A percentile compares a stretch with the other conserved stretches of the same genome.
phyloP scores from a whole-genome alignment of 75 land plant genomes.

The Cryptomeria japonica region DNA sequence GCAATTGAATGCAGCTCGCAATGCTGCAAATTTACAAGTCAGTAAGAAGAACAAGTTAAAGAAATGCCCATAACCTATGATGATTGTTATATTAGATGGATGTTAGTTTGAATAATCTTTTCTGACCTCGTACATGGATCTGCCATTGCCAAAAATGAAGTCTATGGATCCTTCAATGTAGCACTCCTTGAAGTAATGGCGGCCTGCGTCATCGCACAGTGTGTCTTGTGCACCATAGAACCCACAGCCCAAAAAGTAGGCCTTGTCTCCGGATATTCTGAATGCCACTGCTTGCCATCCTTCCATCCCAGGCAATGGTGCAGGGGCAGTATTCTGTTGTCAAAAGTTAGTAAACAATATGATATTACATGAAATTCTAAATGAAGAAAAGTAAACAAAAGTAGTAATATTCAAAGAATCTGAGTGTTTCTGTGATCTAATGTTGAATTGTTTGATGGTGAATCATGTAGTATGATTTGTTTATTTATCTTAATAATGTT shows the following conservation, averaged over 20 bases:
- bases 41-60: neutral
- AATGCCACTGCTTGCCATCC: slow-evolving; percentile 91
- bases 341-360: neutral
- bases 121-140: slow-evolving; percentile 79
- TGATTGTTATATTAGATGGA: neutral
- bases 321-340: slow-evolving; percentile 71
- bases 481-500: too few species aligned
- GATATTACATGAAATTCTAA: neutral
- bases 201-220: slow-evolving; percentile 83
- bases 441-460: too few species aligned
- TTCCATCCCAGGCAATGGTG: slow-evolving; percentile 81
- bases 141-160: slow-evolving; percentile 90
- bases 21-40: slow-evolving; percentile 25
- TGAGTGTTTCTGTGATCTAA: too few species aligned
- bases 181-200: slow-evolving; percentile 91
- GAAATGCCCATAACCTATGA: neutral
- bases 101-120: neutral
- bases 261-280: slow-evolving; percentile 83
- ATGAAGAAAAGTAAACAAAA: neutral
- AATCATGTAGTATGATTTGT: too few species aligned
- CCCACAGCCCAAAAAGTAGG: slow-evolving; percentile 74
- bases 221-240: slow-evolving; percentile 94
- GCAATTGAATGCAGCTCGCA: slow-evolving; percentile 90
- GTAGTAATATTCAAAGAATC: too few species aligned
- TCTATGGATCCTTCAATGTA: slow-evolving; percentile 90